Evolutionary conservation across 345 rosid genomes (phyloP), one percentile per base, ranked within the genome.

Genomic region (Euphorbia pulcherrima): DNA sequence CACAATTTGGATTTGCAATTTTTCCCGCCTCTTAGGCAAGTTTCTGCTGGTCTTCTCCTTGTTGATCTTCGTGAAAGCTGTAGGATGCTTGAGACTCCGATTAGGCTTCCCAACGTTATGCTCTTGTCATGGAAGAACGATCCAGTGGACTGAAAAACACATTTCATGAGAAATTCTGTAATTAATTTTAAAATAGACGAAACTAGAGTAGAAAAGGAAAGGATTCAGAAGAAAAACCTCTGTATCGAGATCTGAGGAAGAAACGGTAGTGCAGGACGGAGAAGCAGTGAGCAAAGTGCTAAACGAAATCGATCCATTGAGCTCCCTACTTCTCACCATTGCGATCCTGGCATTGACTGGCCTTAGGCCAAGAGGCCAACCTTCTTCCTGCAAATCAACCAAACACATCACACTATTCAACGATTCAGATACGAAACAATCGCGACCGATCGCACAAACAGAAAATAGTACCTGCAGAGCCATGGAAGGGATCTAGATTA

Each of bases 311-410:
- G 97, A 91, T 40, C 88, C 93, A 46, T 83, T 76, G 52, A 78
- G 60, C 40, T 82, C 79, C 17, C 81, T 72, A 62, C 75, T 83
- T 78, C 84, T 84, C 57, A 71, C 80, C 71, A 86, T 78, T 80
- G 88, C 91, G 56, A 85, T 82, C 80, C 93, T 85, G 66, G 89
- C 89, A 81, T 81, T 92, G 60, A 87, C 74, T 41, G 90, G 93
- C 51, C 85, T 80, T 26, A 92, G 72, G 51, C 96, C 93, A 66
- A 89, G 84, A 14, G 97, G 97, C 97, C 97, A 92, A 39, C 96
- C 97, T 63, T 85, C 87, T 62, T 86, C 93, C 88, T 88, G 82
- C 71, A 73, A 16, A 8, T 54, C 5, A 37, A 23, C 40, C 37
- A 65, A 20, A n/a, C n/a, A n/a, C n/a, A n/a, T n/a, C n/a, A n/a